These are phyloP conservation scores for Rhodosporidiobolus odoratus DNA, from an alignment of 768 basidiomycete species.

Conservation along the genomic window DNA sequence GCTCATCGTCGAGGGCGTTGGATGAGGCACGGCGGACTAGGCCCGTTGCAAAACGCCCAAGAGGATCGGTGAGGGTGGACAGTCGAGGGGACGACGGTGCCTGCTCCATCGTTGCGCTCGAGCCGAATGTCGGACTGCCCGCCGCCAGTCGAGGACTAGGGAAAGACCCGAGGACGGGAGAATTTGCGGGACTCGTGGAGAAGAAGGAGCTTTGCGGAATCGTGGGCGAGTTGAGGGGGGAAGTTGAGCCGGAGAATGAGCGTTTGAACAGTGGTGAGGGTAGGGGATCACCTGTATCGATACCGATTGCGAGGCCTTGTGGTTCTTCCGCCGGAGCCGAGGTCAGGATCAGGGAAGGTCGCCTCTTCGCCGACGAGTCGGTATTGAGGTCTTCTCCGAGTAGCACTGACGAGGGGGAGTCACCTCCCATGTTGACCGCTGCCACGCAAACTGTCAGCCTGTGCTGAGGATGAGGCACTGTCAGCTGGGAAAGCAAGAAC, in stretches of 20 bases:
- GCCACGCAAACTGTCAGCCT: not conserved
- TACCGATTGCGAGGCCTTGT: conserved; percentile 21
- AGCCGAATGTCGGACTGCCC: conserved; percentile 18
- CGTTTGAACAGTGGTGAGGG: conserved; percentile 8
- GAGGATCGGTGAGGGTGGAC: conserved; percentile 27
- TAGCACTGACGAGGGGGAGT: conserved; percentile 1
- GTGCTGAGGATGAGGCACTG: no score
- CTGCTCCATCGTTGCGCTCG: conserved; percentile 10
- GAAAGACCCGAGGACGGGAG: conserved; percentile 12
- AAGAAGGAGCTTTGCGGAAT: conserved; percentile 11
- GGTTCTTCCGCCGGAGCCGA: conserved; percentile 26
- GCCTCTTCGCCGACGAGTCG: conserved; percentile 1
- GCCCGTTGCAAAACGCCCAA: conserved; percentile 27
- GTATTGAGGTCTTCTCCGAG: conserved; percentile 22
- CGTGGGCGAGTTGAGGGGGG: conserved; percentile 7
- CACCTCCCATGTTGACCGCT: conserved; percentile 3
- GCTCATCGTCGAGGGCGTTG: conserved; percentile 17
- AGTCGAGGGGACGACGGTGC: conserved; percentile 30
- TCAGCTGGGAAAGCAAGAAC: not conserved
- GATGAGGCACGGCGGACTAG: conserved; percentile 30
- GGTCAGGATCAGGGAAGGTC: conserved; percentile 35
- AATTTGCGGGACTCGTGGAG: conserved; percentile 23
- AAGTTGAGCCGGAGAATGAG: conserved; percentile 27
- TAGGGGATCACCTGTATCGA: conserved; percentile 6
- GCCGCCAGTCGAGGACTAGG: conserved; percentile 13